Evolutionary conservation across 148 eudicot species (phyloP), one percentile per base, ranked within the genome.

Genomic region (Fagopyrum homotropicum): DNA sequence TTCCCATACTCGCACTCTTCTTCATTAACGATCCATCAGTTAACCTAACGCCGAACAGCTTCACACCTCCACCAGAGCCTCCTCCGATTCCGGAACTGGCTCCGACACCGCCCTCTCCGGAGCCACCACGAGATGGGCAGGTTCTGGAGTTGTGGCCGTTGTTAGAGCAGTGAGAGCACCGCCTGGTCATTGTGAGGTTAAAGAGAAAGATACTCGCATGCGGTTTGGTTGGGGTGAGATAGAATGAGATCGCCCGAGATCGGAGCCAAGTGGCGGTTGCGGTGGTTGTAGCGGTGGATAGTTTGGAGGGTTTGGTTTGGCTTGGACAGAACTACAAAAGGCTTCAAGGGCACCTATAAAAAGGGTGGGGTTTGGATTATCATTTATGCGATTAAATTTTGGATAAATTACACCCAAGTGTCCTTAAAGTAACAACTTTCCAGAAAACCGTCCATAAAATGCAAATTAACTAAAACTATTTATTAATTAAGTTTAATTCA

Each of bases 1-100:
- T 91, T 1, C 97, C 98, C 97, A 89, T 91, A 77, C 97, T 91
- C 15, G 91, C 93, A 81, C 98, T 93, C 84, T 93, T 93, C 83
- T 93, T 91, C 66, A 93, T 88, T 56, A 85, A 81, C 17, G 93
- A 86, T 11, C 93, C 95, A 81, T 91, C 90, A 0, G 89, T 93
- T 3, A 91, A 72, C 79, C 91, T 83, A 2, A 93, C 98, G 6
- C 98, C 98, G 69, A 93, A 93, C 44, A 92, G 79, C 86, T 72
- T 88, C 63, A 93, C 86, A 0, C 90, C 86, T 7, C 80, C 85
- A 43, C 71, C 71, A 15, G 47, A 7, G 0, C 76, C 75, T 0
- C 80, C 77, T 0, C 75, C 50, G 40, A 35, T 35, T 16, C 70
- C 70, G 9, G 56, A 45, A 7, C 72, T 69, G 2, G 50, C 22